phyloP scores from a whole-genome alignment of 208 protist genomes.

The Naegleria lovaniensis region DNA sequence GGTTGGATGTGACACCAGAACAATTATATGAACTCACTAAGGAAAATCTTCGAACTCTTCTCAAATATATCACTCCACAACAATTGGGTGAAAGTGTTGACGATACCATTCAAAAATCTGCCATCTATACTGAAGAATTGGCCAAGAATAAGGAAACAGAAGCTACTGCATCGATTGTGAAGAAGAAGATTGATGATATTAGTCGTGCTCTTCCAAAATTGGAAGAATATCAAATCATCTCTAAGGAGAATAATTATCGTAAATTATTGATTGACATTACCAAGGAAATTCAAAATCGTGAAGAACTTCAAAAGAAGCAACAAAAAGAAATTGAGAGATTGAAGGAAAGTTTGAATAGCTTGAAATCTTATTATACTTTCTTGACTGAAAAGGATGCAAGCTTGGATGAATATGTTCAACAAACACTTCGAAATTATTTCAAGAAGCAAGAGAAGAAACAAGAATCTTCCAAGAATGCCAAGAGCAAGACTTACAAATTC shows the following conservation, averaged over 20 bases:
- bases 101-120: constrained; percentile 34
- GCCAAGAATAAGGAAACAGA: constrained; percentile 31
- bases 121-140: constrained; percentile 31
- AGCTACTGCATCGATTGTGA: constrained; percentile 36
- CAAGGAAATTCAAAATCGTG: constrained; percentile 49
- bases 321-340: constrained; percentile 49
- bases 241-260: constrained; percentile 46
- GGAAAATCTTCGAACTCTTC: constrained; percentile 42
- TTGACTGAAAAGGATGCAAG: constrained; percentile 49
- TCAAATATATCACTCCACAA: constrained; percentile 39
- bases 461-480: background rate
- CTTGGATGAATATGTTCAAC: constrained; percentile 49
- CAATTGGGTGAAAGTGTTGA: constrained; percentile 31
- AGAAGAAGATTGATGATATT: constrained; percentile 47
- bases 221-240: constrained; percentile 32
- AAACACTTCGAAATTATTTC: constrained; percentile 50
- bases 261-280: constrained; percentile 53
- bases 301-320: constrained; percentile 49
- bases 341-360: constrained; percentile 36
- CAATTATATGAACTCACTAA: constrained; percentile 45
- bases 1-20: constrained; percentile 26
- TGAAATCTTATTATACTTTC: constrained; percentile 45
- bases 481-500: constrained; percentile 31
- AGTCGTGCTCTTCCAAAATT: constrained; percentile 39
- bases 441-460: constrained; percentile 39